A percentile compares a stretch with the other conserved stretches of the same genome.
phyloP scores from a whole-genome alignment of 176 grass and related monocot species.

The Leersia perrieri region DNA sequence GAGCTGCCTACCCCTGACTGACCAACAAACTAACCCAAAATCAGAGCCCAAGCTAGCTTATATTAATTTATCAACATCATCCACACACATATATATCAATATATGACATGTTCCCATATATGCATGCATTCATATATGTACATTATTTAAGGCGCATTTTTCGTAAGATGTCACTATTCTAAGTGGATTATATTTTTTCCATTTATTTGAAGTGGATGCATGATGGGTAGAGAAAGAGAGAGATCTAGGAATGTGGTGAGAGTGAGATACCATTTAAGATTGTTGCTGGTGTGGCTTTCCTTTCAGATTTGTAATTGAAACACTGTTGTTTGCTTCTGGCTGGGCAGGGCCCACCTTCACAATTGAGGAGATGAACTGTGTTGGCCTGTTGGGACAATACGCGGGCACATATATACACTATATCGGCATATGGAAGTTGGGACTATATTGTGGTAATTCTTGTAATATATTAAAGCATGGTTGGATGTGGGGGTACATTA shows the following conservation, averaged over 20 bases:
- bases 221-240: not conserved
- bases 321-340: not conserved
- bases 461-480: too few species aligned
- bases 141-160: not conserved
- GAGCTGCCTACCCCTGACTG: not conserved
- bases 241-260: conserved; percentile 11
- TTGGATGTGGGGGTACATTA: too few species aligned
- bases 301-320: conserved; percentile 18
- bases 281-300: conserved; percentile 1
- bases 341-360: not conserved
- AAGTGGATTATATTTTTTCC: not conserved
- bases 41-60: not conserved
- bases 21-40: not conserved
- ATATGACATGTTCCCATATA: not conserved
- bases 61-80: not conserved
- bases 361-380: not conserved
- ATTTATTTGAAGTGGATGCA: not conserved
- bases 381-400: not conserved
- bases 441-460: too few species aligned
- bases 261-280: conserved; percentile 18
- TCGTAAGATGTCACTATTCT: not conserved
- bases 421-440: not conserved
- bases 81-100: not conserved
- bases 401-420: not conserved
- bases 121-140: not conserved